These are phyloP conservation scores for Xylaria castorea DNA, from an alignment of 495 filamentous ascomycete genomes.

Conservation along the genomic window DNA sequence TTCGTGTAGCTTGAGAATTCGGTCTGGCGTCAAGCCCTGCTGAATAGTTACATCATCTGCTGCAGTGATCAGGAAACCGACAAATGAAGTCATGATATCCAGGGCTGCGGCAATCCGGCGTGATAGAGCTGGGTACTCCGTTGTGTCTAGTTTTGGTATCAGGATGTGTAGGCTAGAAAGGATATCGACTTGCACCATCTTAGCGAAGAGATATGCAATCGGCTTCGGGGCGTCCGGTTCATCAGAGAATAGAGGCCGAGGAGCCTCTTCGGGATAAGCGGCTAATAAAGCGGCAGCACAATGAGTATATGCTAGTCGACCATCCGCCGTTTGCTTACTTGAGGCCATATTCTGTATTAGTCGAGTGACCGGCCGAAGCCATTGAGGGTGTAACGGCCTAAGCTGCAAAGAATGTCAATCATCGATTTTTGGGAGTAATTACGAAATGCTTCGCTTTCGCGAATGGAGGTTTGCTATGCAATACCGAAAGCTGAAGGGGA, in stretches of 20 bases:
- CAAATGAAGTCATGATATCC: constrained; percentile 64
- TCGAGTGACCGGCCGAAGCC: constrained; percentile 49
- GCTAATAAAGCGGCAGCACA: constrained; percentile 61
- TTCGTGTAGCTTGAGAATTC: constrained; percentile 63
- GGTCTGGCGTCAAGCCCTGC: constrained; percentile 53
- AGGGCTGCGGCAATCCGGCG: constrained; percentile 64
- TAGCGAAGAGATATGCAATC: constrained; percentile 65
- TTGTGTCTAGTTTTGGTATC: constrained; percentile 58
- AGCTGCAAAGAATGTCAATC: constrained; percentile 31
- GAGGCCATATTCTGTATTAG: constrained; percentile 53
- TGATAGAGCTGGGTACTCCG: constrained; percentile 54
- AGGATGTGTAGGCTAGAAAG: constrained; percentile 66
- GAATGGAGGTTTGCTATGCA: background rate
- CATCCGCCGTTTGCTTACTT: constrained; percentile 53
- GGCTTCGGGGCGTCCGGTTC: constrained; percentile 52
- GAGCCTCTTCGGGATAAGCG: constrained; percentile 50
- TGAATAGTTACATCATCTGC: constrained; percentile 47
- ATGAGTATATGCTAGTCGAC: constrained; percentile 57
- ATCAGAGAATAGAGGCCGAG: constrained; percentile 56
- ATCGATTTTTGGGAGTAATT: background rate
- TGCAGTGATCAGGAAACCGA: constrained; percentile 61
- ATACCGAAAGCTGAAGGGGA: background rate
- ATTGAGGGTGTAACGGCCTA: constrained; percentile 46
- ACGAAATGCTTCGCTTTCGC: background rate
- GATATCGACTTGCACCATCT: constrained; percentile 65